Evolutionary conservation across 2,329 filamentous ascomycete genomes (phyloP).

Genomic region (Talaromyces sp.): DNA sequence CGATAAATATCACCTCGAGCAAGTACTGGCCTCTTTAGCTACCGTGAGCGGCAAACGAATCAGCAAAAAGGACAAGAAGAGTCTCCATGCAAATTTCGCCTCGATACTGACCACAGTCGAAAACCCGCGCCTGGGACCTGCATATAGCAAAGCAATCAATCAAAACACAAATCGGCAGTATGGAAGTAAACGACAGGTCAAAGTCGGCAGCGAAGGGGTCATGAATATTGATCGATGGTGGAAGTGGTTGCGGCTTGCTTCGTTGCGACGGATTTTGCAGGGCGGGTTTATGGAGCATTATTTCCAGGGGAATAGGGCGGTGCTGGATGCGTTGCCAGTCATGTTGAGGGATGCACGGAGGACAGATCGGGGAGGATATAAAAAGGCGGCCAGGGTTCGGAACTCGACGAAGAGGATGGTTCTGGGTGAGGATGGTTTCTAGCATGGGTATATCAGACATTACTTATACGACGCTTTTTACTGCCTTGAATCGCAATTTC

Average conservation of each 20-base stretch:
- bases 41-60: conserved; percentile 59
- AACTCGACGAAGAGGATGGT: conserved; percentile 15
- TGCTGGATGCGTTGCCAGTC: conserved; percentile 57
- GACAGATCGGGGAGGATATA: conserved; percentile 25
- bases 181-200: conserved; percentile 60
- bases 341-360: conserved; percentile 33
- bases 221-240: conserved; percentile 70
- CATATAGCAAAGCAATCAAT: conserved; percentile 62
- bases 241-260: conserved; percentile 64
- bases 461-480: background rate
- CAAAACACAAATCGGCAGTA: conserved; percentile 57
- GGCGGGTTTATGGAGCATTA: conserved; percentile 63
- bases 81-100: conserved; percentile 62
- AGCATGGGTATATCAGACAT: background rate
- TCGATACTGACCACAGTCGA: conserved; percentile 65
- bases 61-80: conserved; percentile 63
- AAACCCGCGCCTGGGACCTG: conserved; percentile 62
- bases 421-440: conserved; percentile 10
- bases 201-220: conserved; percentile 54
- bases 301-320: conserved; percentile 55
- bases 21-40: conserved; percentile 57
- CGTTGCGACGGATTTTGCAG: conserved; percentile 58
- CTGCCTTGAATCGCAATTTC: background rate
- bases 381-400: conserved; percentile 15
- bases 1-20: conserved; percentile 58